Percentiles rank a stretch among this genome's conserved stretches.
phyloP scores from a whole-genome alignment of 2,329 filamentous ascomycete genomes.

The Trichoderma sp. region DNA sequence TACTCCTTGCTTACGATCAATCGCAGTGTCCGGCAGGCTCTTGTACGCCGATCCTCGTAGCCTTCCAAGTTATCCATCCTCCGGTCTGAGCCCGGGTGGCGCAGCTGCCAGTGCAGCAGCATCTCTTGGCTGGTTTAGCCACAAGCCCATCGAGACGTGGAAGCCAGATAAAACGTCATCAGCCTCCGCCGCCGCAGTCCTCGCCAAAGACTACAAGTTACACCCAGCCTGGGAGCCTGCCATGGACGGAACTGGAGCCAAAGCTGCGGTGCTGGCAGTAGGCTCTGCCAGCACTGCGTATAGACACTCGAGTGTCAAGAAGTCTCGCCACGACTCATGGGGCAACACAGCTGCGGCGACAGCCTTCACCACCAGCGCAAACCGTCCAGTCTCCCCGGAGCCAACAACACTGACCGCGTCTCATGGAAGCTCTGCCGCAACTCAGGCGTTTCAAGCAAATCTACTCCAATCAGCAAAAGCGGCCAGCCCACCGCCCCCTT shows the following conservation, averaged over 20 bases:
- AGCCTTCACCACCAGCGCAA: constrained; percentile 54
- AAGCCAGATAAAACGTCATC: constrained; percentile 63
- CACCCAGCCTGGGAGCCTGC: constrained; percentile 64
- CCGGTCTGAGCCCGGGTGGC: constrained; percentile 60
- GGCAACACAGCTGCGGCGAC: constrained; percentile 72
- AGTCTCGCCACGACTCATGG: constrained; percentile 44
- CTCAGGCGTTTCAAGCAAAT: constrained; percentile 46
- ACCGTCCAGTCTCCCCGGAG: constrained; percentile 31
- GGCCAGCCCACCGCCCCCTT: constrained; percentile 33
- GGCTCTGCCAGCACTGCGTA: constrained; percentile 44
- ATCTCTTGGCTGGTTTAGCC: constrained; percentile 71
- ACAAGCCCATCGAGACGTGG: constrained; percentile 67
- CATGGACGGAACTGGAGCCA: constrained; percentile 68
- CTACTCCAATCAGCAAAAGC: constrained; percentile 38
- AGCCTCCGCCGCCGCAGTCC: constrained; percentile 50
- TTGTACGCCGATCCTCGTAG: constrained; percentile 74
- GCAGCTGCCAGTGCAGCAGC: constrained; percentile 76
- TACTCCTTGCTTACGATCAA: constrained; percentile 25
- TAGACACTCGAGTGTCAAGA: constrained; percentile 34
- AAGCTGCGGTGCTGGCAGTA: constrained; percentile 71
- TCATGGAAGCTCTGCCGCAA: constrained; percentile 39
- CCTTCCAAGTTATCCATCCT: constrained; percentile 74
- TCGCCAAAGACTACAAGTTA: constrained; percentile 50
- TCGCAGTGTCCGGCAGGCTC: constrained; percentile 50
- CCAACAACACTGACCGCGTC: constrained; percentile 30